Evolutionary conservation across 2,329 filamentous ascomycete genomes (phyloP).

Genomic region (Talaromyces amestolkiae): DNA sequence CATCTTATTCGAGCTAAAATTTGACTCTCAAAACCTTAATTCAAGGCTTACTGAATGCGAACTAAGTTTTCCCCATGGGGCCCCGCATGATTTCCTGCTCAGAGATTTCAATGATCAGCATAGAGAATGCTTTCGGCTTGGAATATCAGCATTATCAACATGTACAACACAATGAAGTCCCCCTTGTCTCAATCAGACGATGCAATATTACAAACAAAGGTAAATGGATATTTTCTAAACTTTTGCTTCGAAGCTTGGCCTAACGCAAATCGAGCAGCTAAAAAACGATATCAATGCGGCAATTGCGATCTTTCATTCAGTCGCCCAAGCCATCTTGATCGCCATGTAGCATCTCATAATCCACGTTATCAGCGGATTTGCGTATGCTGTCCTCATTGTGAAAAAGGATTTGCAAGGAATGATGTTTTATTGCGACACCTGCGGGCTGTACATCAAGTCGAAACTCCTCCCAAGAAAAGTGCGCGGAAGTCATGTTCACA

Average conservation of each 20-base stretch:
- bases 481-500: conserved; percentile 4
- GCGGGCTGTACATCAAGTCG: conserved; percentile 8
- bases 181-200: neutral
- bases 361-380: neutral
- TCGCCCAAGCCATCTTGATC: conserved; percentile 12
- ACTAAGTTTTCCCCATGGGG: neutral
- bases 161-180: neutral
- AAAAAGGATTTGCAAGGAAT: conserved; percentile 9
- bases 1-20: neutral
- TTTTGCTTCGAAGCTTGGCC: neutral
- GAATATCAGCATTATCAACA: neutral
- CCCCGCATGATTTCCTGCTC: neutral
- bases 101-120: neutral
- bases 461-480: conserved; percentile 4
- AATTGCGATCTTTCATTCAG: conserved; percentile 5
- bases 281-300: conserved; percentile 11
- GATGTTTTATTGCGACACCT: conserved; percentile 15
- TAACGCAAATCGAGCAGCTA: neutral
- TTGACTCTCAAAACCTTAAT: neutral
- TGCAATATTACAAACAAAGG: neutral
- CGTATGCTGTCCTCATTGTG: conserved; percentile 3
- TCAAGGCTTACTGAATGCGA: neutral
- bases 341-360: conserved; percentile 9
- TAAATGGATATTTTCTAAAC: neutral
- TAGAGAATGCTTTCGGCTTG: neutral